phyloP scores from a whole-genome alignment of 768 basidiomycete genomes.

The Kwoniella sp. region DNA sequence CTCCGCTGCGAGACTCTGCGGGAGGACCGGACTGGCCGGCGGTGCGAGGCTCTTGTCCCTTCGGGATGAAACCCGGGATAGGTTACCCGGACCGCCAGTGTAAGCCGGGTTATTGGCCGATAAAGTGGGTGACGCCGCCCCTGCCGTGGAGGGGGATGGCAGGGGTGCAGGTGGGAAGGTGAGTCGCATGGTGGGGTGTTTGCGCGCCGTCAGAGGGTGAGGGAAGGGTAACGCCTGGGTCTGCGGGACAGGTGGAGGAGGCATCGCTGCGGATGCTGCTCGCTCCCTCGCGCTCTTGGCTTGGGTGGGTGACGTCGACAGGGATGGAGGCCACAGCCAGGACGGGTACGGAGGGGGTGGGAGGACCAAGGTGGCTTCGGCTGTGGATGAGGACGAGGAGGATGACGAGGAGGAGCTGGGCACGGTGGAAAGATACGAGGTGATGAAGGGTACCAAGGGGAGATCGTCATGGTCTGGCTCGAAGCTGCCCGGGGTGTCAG shows the following conservation, averaged over 20 bases:
- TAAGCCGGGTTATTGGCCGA: background rate
- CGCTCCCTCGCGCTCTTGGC: background rate
- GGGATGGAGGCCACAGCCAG: conserved; percentile 36
- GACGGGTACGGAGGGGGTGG: conserved; percentile 30
- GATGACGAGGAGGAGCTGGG: conserved; percentile 3
- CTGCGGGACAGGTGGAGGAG: background rate
- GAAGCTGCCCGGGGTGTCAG: conserved; percentile 17
- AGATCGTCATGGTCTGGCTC: conserved; percentile 42
- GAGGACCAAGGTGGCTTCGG: conserved; percentile 18
- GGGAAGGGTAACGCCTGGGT: conserved; percentile 25
- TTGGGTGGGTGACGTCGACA: background rate
- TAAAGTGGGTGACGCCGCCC: background rate
- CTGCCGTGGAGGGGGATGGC: background rate
- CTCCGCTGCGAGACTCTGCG: background rate
- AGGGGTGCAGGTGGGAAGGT: conserved; percentile 24
- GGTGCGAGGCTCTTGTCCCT: background rate
- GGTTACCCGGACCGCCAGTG: background rate
- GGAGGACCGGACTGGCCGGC: background rate
- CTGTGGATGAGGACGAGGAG: conserved; percentile 1
- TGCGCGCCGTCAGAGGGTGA: conserved; percentile 26
- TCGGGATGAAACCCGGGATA: conserved; percentile 1
- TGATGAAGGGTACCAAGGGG: conserved; percentile 33
- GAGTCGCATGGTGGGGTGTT: conserved; percentile 40
- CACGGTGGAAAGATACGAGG: conserved; percentile 25
- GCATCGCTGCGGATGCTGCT: background rate